Percentiles rank a stretch among this genome's conserved stretches.
Conservation (phyloP, 345 rosid genomes). For the Eucalyptus regnans region DNA sequence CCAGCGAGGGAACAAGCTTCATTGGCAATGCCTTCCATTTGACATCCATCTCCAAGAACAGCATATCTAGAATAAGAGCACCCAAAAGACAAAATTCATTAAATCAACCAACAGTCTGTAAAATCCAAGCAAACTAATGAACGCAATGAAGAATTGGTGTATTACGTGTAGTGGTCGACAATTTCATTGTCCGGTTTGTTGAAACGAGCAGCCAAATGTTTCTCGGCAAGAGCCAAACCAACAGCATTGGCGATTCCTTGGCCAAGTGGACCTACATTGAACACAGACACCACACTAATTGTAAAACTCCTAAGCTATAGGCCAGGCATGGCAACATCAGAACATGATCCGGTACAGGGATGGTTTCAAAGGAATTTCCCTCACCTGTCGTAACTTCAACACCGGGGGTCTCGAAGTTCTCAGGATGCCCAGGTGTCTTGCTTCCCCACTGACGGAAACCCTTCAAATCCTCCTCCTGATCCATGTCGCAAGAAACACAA, state of each 20-base stretch:
- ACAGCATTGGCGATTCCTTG: slow-evolving; percentile 92
- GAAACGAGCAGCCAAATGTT: slow-evolving; percentile 84
- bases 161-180: slow-evolving; percentile 86
- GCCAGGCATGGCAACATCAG: not conserved
- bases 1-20: slow-evolving; percentile 95
- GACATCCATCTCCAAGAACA: slow-evolving; percentile 94
- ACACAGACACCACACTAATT: not conserved
- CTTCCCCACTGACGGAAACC: slow-evolving; percentile 91
- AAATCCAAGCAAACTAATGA: not conserved
- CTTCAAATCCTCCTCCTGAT: slow-evolving; percentile 91
- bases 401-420: slow-evolving; percentile 99
- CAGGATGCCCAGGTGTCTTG: slow-evolving; percentile 99
- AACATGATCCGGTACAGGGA: not conserved
- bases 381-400: slow-evolving; percentile 97
- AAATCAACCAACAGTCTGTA: not conserved
- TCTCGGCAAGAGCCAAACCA: slow-evolving; percentile 92
- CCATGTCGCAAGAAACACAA: not conserved
- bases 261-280: slow-evolving; percentile 76
- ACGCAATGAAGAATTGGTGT: not conserved
- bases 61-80: slow-evolving; percentile 27
- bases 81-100: not conserved
- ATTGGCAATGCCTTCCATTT: slow-evolving; percentile 94
- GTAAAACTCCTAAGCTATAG: not conserved
- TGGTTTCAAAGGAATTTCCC: not conserved
- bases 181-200: slow-evolving; percentile 78